Conservation (phyloP, 2,329 filamentous ascomycete genomes). For the Ceratocystis destructans region DNA sequence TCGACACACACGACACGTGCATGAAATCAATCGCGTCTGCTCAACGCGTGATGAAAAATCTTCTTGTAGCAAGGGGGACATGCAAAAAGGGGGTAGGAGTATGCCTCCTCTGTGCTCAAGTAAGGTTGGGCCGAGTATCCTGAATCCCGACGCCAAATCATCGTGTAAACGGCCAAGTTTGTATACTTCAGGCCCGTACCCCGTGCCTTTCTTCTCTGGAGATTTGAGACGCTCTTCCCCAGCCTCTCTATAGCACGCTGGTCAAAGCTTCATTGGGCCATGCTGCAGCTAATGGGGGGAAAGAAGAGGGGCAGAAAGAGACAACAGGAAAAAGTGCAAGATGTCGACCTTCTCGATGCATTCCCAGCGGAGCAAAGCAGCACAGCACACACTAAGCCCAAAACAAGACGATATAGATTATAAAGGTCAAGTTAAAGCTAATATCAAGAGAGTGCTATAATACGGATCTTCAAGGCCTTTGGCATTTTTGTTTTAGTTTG, state of each 20-base stretch:
- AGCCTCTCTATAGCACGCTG: neutral
- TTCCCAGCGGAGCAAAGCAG: neutral
- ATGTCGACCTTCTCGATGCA: neutral
- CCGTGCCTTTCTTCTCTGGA: neutral
- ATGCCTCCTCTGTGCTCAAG: neutral
- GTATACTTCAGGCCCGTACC: neutral
- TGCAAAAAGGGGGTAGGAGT: neutral
- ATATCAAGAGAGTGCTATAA: neutral
- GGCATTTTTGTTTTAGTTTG: neutral
- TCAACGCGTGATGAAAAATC: neutral
- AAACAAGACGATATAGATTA: neutral
- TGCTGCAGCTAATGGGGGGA: neutral
- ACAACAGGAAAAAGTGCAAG: neutral
- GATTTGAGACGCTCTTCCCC: neutral
- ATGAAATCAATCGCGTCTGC: neutral
- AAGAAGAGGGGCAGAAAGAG: neutral
- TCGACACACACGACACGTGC: neutral
- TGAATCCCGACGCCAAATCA: neutral
- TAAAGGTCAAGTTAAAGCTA: neutral
- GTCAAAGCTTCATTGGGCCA: constrained; percentile 1
- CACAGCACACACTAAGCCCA: neutral
- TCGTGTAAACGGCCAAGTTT: neutral
- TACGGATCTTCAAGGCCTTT: neutral
- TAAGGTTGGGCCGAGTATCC: neutral
- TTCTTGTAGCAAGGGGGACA: neutral